A percentile compares a stretch with the other conserved stretches of the same genome.
These are phyloP conservation scores for Aspergillus fijiensis DNA, from an alignment of 2,329 filamentous ascomycete genomes.

Conservation along the genomic window DNA sequence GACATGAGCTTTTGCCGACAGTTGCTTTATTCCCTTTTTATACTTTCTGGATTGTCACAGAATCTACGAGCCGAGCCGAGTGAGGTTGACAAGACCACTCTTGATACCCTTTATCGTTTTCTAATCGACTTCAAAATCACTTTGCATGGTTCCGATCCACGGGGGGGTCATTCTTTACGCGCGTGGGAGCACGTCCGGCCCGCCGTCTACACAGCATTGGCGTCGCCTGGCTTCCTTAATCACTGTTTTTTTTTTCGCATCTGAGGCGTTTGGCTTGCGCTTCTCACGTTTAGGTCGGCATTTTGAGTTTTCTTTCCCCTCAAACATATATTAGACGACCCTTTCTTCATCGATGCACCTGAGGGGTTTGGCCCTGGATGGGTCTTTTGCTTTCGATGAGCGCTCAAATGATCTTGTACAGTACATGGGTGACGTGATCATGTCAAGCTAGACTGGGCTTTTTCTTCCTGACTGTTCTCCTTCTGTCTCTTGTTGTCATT, in stretches of 20 bases:
- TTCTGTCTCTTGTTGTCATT: background rate
- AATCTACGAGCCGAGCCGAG: constrained; percentile 19
- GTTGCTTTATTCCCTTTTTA: constrained; percentile 12
- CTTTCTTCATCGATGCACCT: constrained; percentile 15
- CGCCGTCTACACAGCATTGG: background rate
- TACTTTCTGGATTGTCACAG: constrained; percentile 13
- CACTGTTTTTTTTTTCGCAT: constrained; percentile 16
- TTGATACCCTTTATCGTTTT: constrained; percentile 34
- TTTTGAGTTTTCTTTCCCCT: background rate
- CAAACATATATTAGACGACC: constrained; percentile 4
- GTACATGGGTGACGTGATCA: constrained; percentile 24
- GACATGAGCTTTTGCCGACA: constrained; percentile 16
- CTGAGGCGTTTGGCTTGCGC: constrained; percentile 16
- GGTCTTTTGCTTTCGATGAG: background rate
- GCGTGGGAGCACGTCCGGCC: constrained; percentile 4
- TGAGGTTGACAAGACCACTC: constrained; percentile 23
- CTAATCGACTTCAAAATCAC: constrained; percentile 15
- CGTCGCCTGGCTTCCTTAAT: background rate
- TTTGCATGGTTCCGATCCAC: constrained; percentile 14
- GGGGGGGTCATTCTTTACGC: background rate
- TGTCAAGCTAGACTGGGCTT: constrained; percentile 19
- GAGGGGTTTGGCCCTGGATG: constrained; percentile 13
- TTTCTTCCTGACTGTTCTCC: background rate
- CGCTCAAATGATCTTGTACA: constrained; percentile 19
- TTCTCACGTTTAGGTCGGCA: constrained; percentile 2